A percentile compares a stretch with the other conserved stretches of the same genome.
Conservation (phyloP, 805 yeast genomes). For the Sugiyamaella floridensis region DNA sequence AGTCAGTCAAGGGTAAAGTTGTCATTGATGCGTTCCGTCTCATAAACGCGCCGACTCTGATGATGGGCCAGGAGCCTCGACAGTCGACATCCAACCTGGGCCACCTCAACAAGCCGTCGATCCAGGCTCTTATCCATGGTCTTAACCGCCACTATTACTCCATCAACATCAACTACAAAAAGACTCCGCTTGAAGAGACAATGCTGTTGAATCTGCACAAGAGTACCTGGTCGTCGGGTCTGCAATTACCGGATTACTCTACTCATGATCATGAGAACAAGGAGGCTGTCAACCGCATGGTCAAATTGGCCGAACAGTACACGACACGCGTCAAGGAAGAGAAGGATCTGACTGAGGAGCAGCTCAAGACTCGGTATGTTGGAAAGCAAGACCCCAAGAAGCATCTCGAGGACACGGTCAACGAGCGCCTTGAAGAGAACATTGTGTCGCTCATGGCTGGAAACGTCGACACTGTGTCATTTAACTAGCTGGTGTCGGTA, state of each 20-base stretch:
- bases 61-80: constrained; percentile 97
- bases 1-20: constrained; percentile 96
- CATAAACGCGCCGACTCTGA: constrained; percentile 76
- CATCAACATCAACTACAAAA: constrained; percentile 86
- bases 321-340: constrained; percentile 90
- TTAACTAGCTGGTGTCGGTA: constrained; percentile 29
- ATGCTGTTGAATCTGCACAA: constrained; percentile 93
- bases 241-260: constrained; percentile 68
- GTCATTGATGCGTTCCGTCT: constrained; percentile 97
- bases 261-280: constrained; percentile 70
- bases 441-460: constrained; percentile 82
- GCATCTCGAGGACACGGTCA: constrained; percentile 87
- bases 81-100: constrained; percentile 96
- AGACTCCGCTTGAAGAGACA: constrained; percentile 84
- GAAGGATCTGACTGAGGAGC: constrained; percentile 78
- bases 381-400: constrained; percentile 99
- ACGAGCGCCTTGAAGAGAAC: constrained; percentile 78
- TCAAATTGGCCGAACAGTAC: constrained; percentile 82
- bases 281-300: constrained; percentile 69
- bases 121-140: constrained; percentile 95
- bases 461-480: constrained; percentile 83
- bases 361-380: constrained; percentile 89
- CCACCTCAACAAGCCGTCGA: constrained; percentile 88
- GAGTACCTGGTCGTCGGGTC: constrained; percentile 91
- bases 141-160: constrained; percentile 95